Evolutionary conservation across 441 rosid genomes (phyloP).

Genomic region (Populus hybrid): DNA sequence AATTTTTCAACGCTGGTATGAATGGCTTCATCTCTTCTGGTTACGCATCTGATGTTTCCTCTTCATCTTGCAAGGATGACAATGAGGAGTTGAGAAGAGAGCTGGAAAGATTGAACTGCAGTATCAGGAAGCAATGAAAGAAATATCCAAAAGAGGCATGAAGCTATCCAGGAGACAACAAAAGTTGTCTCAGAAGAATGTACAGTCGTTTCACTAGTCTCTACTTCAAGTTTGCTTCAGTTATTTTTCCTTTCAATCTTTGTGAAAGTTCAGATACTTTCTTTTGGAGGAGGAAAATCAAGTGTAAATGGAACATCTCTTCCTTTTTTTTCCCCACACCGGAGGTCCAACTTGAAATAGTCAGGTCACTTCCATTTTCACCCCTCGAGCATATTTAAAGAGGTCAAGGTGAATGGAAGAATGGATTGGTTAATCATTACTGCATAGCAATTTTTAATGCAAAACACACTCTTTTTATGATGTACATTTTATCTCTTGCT

Average conservation of each 20-base stretch:
- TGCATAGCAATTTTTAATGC: not conserved
- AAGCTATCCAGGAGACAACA: slow-evolving; percentile 49
- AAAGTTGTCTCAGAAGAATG: slow-evolving; percentile 35
- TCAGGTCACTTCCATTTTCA: not conserved
- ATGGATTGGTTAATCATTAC: not conserved
- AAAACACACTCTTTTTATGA: not conserved
- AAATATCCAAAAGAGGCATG: slow-evolving; percentile 43
- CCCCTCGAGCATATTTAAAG: not conserved
- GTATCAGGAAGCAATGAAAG: slow-evolving; percentile 38
- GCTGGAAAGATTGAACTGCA: slow-evolving; percentile 33
- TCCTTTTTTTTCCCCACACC: not conserved
- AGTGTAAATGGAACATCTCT: not conserved
- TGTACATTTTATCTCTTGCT: not conserved
- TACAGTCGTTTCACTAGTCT: slow-evolving; percentile 17
- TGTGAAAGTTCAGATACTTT: not conserved
- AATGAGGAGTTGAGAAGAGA: slow-evolving; percentile 33
- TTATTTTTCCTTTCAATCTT: not conserved
- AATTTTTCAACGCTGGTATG: not conserved
- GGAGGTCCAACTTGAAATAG: not conserved
- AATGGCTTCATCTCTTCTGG: slow-evolving; percentile 16
- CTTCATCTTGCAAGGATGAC: slow-evolving; percentile 16
- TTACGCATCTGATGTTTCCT: slow-evolving; percentile 23
- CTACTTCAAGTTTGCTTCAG: not conserved
- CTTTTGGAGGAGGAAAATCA: not conserved
- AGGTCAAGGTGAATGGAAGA: not conserved